Evolutionary conservation across 345 rosid genomes (phyloP), one percentile per base, ranked within the genome.

Genomic region (Carallia pectinifolia): DNA sequence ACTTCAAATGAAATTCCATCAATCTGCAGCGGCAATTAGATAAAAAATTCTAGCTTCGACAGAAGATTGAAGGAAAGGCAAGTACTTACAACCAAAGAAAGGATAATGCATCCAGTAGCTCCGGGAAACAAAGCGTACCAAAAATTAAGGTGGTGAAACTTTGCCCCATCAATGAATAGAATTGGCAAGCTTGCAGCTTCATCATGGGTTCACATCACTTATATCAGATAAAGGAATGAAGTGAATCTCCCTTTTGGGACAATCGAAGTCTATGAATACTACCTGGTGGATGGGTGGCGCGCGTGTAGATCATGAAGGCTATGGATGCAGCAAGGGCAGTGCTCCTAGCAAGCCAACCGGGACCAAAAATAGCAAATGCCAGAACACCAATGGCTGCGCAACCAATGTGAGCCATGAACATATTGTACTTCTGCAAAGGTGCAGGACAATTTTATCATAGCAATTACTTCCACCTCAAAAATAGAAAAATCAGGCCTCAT

Each of bases 101-200:
- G 90, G 74, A 94, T 73, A 66, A 90, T 50, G 82, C 97, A 94
- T 29, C 91, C 97, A 7, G 96, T 64, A 18, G 96, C 95, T 40
- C 98, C 95, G 6, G 98, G 98, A 71, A 94, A 91, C 79, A 91
- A 70, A 23, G 93, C 89, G 52, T 84, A 91, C 97, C 96, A 88
- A 38, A 79, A 79, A 66, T 86, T 88, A 74, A 94, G 82, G 53
- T 66, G 78, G 63, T 91, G 96, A 55, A 94, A 69, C 87, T 88
- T 89, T 48, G 81, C 90, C 71, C 91, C 92, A 76, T 94, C 96
- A 36, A 91, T 87, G 89, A 94, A 94, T 69, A 94, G 62, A 69
- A 94, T 71, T 3, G 98, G 98, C 86, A 90, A 78, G 76, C 98
- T 90, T 19, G 98, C 98, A 76, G 98, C 97, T 94, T 81, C 61